Base-by-base conservation (phyloP, 441 rosid species). In the Breynia disticha region DNA sequence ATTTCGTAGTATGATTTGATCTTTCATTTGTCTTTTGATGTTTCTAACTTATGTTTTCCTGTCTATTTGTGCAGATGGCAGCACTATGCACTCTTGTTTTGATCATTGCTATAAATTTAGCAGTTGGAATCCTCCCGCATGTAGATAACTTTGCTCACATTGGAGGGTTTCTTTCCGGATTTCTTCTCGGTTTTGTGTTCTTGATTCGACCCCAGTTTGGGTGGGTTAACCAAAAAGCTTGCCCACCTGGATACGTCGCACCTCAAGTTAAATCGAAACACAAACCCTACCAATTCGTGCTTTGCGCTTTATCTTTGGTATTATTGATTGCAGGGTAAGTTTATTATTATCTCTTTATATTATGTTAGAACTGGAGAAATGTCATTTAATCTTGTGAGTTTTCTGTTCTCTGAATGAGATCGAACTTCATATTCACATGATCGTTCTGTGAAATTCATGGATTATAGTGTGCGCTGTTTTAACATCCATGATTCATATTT, bases 71-170 rank as follows among this genome's bases (percentile, higher is more conserved):
- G 86, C 87, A 87, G 96, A 68, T 82, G 28, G 87, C 93, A 45
- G 89, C 96, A 43, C 68, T 90, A 68, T 62, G 77, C 74, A 90
- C 95, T 37, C 96, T 87, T 48, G 37, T 85, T 59, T 46, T 79
- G 62, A 84, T 87, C 66, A 78, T 80, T 52, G 17, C 66, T 52
- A 49, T 90, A 67, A 87, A 90, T 74, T 77, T 87, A 52, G 89
- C 90, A 3, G 61, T 85, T 56, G 96, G 98, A 67, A 71, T 85
- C 52, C 96, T 87, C 49, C 98, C 96, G 15, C 95, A 82, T 0
- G 90, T 90, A 63, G 98, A 90, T 82, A 90, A 83, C 77, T 90
- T 80, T 83, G 95, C 98, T 46, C 98, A 85, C 68, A 74, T 87
- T 11, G 96, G 98, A 47, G 98, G 98, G 52, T 90, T 90, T 68